Percentiles rank a stretch among this genome's conserved stretches.
phyloP scores from a whole-genome alignment of 2,329 filamentous ascomycete species.

The Pyricularia sp. region DNA sequence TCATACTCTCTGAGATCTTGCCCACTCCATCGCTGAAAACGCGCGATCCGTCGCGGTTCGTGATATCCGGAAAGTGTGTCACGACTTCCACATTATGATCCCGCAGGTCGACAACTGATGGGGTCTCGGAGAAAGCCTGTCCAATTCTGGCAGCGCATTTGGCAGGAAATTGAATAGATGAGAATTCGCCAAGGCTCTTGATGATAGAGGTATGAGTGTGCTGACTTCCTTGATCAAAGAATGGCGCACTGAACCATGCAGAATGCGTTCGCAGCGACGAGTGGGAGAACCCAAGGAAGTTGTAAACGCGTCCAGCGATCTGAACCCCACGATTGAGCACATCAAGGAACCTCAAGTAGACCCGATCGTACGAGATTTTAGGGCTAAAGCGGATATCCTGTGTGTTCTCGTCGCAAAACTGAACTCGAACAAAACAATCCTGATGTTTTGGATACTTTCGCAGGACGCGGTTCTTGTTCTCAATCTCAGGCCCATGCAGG shows the following conservation, averaged over 20 bases:
- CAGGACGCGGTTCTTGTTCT: constrained; percentile 61
- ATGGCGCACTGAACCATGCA: constrained; percentile 52
- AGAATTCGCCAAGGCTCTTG: constrained; percentile 38
- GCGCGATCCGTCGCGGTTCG: constrained; percentile 34
- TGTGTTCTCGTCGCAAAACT: constrained; percentile 67
- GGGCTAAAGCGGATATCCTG: constrained; percentile 50
- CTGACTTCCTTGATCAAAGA: constrained; percentile 21
- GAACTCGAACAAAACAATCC: constrained; percentile 59
- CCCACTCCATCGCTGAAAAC: constrained; percentile 76
- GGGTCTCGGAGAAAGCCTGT: constrained; percentile 68
- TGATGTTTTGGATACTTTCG: constrained; percentile 51
- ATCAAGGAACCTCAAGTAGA: constrained; percentile 51
- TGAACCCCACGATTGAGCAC: constrained; percentile 50
- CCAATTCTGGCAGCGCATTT: constrained; percentile 51
- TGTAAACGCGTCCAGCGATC: constrained; percentile 53
- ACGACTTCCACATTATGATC: constrained; percentile 22
- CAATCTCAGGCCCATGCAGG: constrained; percentile 52
- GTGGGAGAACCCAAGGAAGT: constrained; percentile 70
- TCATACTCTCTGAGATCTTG: constrained; percentile 53
- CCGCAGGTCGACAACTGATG: constrained; percentile 45
- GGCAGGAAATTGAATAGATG: constrained; percentile 39
- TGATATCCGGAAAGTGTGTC: constrained; percentile 38
- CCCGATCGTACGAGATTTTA: constrained; percentile 33
- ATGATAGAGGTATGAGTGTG: constrained; percentile 35
- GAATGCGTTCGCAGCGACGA: constrained; percentile 66